A percentile compares a stretch with the other conserved stretches of the same genome.
Evolutionary conservation across 441 rosid species (phyloP).

Genomic region (Brassica hybrid): DNA sequence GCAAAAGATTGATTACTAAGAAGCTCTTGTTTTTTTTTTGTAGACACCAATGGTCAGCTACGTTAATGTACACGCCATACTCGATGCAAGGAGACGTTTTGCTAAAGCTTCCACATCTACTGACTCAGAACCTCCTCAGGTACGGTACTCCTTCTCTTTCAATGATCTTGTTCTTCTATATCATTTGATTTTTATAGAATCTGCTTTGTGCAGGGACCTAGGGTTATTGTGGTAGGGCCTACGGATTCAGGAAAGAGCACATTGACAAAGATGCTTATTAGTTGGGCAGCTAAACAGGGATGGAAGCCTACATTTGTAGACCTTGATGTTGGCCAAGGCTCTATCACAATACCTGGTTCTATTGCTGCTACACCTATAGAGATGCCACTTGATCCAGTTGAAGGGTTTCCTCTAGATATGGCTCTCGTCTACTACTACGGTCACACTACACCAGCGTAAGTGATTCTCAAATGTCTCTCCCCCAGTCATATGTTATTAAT

Average conservation of each 20-base stretch:
- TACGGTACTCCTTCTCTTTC: conserved; percentile 45
- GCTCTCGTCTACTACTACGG: conserved; percentile 90
- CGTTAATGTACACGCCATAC: conserved; percentile 81
- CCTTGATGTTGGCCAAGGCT: conserved; percentile 94
- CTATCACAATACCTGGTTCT: conserved; percentile 81
- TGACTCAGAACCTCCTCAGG: conserved; percentile 55
- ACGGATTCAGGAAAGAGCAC: conserved; percentile 92
- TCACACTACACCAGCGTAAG: conserved; percentile 75
- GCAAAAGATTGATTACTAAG: background rate
- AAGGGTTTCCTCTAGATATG: conserved; percentile 89
- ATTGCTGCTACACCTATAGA: conserved; percentile 93
- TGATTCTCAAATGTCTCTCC: conserved; percentile 17
- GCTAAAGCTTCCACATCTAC: conserved; percentile 73
- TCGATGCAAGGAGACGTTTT: conserved; percentile 71
- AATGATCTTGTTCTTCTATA: conserved; percentile 3
- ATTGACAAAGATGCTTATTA: conserved; percentile 84
- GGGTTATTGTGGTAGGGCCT: conserved; percentile 88
- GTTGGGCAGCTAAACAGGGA: conserved; percentile 95
- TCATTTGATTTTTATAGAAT: conserved; percentile 8
- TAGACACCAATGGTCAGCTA: conserved; percentile 97
- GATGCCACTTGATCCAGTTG: conserved; percentile 92
- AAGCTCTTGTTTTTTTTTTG: background rate
- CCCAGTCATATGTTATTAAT: background rate
- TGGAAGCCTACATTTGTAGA: conserved; percentile 91
- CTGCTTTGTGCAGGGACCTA: conserved; percentile 81